Conservation (phyloP, 2,329 filamentous ascomycete species). For the Fusarium odoratissimum region DNA sequence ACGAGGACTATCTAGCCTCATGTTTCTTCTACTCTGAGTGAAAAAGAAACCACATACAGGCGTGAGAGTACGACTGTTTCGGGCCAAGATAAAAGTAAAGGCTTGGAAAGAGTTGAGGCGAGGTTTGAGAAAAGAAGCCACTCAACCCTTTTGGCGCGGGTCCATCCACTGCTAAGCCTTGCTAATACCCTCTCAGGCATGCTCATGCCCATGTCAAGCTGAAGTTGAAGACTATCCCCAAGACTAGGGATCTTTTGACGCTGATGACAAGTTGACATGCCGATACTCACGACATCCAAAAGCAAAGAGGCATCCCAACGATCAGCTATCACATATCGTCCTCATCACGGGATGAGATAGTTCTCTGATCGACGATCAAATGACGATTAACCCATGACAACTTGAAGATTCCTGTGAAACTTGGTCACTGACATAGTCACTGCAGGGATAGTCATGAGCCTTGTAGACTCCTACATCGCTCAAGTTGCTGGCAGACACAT, state of each 20-base stretch:
- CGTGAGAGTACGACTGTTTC: background rate
- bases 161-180: background rate
- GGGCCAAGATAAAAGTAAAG: conserved; percentile 11
- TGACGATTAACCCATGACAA: background rate
- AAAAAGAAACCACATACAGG: background rate
- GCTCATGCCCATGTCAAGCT: conserved; percentile 20
- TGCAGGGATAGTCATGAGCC: background rate
- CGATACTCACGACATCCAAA: background rate
- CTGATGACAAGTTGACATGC: conserved; percentile 13
- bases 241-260: conserved; percentile 6
- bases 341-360: background rate
- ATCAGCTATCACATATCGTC: conserved; percentile 1
- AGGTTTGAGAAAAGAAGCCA: conserved; percentile 19
- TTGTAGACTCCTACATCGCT: background rate
- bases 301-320: background rate
- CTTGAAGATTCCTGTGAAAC: conserved; percentile 5
- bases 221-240: background rate
- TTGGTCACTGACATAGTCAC: background rate
- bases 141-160: conserved; percentile 18
- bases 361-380: background rate
- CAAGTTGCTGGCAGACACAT: background rate
- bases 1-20: conserved; percentile 7
- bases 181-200: conserved; percentile 9
- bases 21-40: conserved; percentile 8
- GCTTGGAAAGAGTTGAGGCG: background rate